Evolutionary conservation across 257 asterid species (phyloP).

Genomic region (Solanum corneliomulleri): DNA sequence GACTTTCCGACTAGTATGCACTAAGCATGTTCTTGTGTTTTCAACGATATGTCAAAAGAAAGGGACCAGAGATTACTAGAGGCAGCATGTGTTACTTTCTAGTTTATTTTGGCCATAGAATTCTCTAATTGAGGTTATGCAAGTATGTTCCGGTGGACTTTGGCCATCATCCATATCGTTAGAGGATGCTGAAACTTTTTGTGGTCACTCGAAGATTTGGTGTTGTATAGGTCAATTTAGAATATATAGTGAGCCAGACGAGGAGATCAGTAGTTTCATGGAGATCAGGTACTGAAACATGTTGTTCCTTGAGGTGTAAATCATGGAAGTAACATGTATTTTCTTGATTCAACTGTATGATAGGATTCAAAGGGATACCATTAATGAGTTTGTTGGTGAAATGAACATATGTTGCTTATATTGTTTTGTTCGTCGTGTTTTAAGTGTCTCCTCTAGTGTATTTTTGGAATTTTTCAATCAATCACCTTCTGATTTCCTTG

Average conservation of each 20-base stretch:
- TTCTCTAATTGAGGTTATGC: background rate
- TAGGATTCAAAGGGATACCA: background rate
- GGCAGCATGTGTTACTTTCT: background rate
- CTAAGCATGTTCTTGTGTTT: background rate
- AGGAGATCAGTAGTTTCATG: background rate
- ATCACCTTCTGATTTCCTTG: background rate
- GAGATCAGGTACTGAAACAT: background rate
- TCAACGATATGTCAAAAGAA: background rate
- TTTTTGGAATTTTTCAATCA: background rate
- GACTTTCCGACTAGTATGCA: background rate
- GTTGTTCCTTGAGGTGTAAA: background rate
- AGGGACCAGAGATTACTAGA: background rate
- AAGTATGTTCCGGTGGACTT: background rate
- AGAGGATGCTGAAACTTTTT: background rate
- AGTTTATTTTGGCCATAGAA: background rate
- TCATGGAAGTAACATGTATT: background rate
- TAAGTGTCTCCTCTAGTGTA: background rate
- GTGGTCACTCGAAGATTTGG: background rate
- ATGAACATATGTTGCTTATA: background rate
- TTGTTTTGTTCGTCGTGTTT: background rate
- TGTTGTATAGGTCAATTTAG: background rate
- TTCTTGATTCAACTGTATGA: background rate
- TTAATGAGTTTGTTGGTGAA: background rate
- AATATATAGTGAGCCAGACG: background rate
- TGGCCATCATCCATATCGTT: background rate